Evolutionary conservation across 1,139 yeast genomes (phyloP).

Genomic region (Candida smagusa): DNA sequence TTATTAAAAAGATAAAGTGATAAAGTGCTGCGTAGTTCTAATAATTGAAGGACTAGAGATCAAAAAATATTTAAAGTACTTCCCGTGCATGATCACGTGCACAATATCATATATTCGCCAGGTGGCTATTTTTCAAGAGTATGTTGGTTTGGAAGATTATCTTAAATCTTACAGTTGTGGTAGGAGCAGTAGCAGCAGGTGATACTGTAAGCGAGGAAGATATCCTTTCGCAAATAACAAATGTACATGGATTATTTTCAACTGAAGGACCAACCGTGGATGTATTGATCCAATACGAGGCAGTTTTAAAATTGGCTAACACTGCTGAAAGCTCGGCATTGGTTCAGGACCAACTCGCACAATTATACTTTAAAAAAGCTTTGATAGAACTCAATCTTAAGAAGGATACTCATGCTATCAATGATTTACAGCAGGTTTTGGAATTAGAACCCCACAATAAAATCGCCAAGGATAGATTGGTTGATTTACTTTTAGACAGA

Average conservation of each 20-base stretch:
- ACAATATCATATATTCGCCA: background rate
- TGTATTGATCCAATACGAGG: constrained; percentile 24
- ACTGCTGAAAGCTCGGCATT: constrained; percentile 1
- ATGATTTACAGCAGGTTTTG: constrained; percentile 44
- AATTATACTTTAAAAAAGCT: constrained; percentile 51
- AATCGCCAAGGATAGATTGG: constrained; percentile 43
- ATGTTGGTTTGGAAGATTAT: constrained; percentile 4
- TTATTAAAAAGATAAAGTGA: too few species aligned
- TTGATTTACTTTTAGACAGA: constrained; percentile 42
- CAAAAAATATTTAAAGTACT: too few species aligned
- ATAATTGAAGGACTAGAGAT: too few species aligned
- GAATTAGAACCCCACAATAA: constrained; percentile 33
- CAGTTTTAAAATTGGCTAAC: constrained; percentile 15
- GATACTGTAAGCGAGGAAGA: background rate
- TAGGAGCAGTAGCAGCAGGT: constrained; percentile 1
- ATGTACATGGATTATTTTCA: constrained; percentile 11
- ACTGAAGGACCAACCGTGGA: constrained; percentile 25
- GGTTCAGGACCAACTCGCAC: constrained; percentile 20
- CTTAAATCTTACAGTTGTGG: constrained; percentile 1
- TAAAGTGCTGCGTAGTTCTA: too few species aligned
- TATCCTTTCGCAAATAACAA: constrained; percentile 2
- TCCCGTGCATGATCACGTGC: background rate
- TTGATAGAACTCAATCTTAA: constrained; percentile 49
- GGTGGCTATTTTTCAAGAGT: constrained; percentile 2
- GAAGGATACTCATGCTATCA: constrained; percentile 44